A percentile compares a stretch with the other conserved stretches of the same genome.
Conservation (phyloP, 73 alveolate species). For the Paramecium primaurelia region DNA sequence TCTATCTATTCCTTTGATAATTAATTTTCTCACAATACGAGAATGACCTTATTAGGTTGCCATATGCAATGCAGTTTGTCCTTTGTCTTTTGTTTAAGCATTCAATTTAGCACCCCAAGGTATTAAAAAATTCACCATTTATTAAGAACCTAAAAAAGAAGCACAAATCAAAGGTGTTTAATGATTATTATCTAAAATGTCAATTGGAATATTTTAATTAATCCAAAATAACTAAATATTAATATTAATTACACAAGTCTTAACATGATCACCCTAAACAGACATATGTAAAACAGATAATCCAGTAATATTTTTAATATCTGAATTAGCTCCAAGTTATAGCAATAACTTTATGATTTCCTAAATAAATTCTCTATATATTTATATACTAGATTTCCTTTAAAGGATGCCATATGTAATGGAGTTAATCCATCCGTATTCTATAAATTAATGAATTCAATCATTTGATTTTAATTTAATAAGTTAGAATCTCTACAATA, state of each 20-base stretch:
- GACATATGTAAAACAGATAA: slow-evolving; percentile 31
- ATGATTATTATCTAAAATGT: neutral
- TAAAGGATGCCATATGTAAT: slow-evolving; percentile 35
- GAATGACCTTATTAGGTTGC: slow-evolving; percentile 26
- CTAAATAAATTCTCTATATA: neutral
- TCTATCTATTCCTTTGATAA: slow-evolving; percentile 33
- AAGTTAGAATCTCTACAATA: neutral
- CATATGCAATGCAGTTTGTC: slow-evolving; percentile 7
- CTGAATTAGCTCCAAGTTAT: neutral
- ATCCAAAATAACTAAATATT: slow-evolving; percentile 8
- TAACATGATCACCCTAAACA: slow-evolving; percentile 21
- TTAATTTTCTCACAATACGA: slow-evolving; percentile 17
- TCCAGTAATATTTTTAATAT: neutral
- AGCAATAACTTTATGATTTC: neutral
- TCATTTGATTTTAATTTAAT: neutral
- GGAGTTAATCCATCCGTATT: slow-evolving; percentile 48
- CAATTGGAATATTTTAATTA: neutral
- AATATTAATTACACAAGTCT: neutral
- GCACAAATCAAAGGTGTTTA: slow-evolving; percentile 33
- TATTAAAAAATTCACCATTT: neutral
- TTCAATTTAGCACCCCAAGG: slow-evolving; percentile 41
- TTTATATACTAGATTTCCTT: slow-evolving; percentile 29
- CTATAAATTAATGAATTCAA: neutral
- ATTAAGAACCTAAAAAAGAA: neutral
- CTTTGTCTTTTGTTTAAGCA: neutral